Conservation (phyloP, 352 stramenopile species). For the Pythium dissotocum region DNA sequence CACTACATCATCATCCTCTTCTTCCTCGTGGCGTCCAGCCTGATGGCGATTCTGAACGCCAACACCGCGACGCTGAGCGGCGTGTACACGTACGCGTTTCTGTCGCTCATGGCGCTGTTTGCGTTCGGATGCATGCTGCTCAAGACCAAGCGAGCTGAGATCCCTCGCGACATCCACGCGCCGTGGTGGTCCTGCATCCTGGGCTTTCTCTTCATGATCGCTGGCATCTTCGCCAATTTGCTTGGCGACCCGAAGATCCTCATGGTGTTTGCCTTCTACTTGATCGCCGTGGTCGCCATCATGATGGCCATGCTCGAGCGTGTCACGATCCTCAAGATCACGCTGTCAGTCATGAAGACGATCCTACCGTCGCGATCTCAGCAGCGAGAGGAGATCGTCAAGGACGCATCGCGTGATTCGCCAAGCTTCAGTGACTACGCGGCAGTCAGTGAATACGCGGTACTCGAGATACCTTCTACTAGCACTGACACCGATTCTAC, state of each 20-base stretch:
- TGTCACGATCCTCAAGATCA: neutral
- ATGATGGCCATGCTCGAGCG: slow-evolving; percentile 90
- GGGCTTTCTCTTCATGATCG: slow-evolving; percentile 29
- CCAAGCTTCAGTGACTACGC: slow-evolving; percentile 32
- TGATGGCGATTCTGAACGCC: slow-evolving; percentile 89
- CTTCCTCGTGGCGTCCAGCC: slow-evolving; percentile 86
- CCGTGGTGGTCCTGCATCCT: slow-evolving; percentile 88
- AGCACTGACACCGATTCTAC: neutral
- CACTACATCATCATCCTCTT: slow-evolving; percentile 93
- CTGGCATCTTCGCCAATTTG: slow-evolving; percentile 80
- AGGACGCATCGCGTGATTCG: neutral
- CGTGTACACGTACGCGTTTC: slow-evolving; percentile 96
- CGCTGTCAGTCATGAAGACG: neutral
- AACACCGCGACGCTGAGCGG: slow-evolving; percentile 91
- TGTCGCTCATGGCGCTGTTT: slow-evolving; percentile 94
- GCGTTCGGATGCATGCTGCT: slow-evolving; percentile 92
- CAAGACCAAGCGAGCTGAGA: slow-evolving; percentile 92
- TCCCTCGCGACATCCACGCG: slow-evolving; percentile 85
- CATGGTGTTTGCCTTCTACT: slow-evolving; percentile 90
- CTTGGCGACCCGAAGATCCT: slow-evolving; percentile 84
- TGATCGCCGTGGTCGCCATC: slow-evolving; percentile 73
- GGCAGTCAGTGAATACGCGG: neutral
- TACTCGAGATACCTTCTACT: neutral
- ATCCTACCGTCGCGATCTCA: neutral
- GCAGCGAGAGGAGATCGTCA: neutral